Conservation (phyloP, 2,329 filamentous ascomycete species). For the Truncatella angustata region DNA sequence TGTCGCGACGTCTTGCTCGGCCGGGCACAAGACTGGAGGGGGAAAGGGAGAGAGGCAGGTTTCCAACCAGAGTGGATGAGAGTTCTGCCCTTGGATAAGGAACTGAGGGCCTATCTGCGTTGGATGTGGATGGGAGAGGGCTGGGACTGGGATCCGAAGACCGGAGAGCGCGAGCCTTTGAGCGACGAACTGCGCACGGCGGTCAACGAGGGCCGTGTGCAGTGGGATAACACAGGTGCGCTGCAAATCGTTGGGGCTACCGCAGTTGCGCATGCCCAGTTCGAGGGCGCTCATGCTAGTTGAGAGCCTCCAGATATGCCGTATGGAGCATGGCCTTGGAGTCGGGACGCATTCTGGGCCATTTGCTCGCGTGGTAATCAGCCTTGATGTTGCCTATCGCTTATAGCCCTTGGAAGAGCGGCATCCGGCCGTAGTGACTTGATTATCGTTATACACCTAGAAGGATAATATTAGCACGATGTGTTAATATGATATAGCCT, state of each 20-base stretch:
- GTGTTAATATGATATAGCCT: no score
- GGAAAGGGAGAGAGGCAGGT: constrained; percentile 44
- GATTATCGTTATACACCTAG: no score
- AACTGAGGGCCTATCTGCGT: constrained; percentile 78
- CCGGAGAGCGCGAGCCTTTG: constrained; percentile 60
- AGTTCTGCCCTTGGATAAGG: constrained; percentile 80
- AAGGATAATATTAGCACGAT: no score
- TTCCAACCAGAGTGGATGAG: constrained; percentile 92
- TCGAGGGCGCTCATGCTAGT: no score
- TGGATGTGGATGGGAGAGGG: constrained; percentile 94
- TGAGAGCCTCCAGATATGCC: no score
- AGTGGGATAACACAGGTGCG: constrained; percentile 49
- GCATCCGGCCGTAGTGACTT: no score
- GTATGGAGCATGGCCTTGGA: neutral
- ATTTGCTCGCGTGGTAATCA: neutral
- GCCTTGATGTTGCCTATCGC: neutral
- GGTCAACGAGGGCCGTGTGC: constrained; percentile 57
- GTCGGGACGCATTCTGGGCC: neutral
- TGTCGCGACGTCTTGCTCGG: constrained; percentile 77
- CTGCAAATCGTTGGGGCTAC: constrained; percentile 41
- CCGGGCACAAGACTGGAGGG: constrained; percentile 64
- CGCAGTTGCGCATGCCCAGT: constrained; percentile 25
- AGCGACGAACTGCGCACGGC: constrained; percentile 51
- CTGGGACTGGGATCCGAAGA: constrained; percentile 74
- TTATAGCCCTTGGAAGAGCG: no score